These are phyloP conservation scores for Podospora australis DNA, from an alignment of 495 filamentous ascomycete genomes.

Conservation along the genomic window DNA sequence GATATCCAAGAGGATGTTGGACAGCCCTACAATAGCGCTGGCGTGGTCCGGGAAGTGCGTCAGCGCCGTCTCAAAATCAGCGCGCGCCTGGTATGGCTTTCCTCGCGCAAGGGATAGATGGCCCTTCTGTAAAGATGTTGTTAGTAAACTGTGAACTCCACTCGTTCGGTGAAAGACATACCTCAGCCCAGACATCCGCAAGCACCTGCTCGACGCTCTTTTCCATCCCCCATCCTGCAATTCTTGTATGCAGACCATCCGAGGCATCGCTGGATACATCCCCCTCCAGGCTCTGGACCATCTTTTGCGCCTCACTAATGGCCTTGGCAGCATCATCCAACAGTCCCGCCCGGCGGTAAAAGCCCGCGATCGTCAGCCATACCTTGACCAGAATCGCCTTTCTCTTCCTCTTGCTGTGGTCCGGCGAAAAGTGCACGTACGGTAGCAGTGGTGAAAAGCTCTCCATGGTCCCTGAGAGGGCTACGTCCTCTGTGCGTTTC, in stretches of 20 bases:
- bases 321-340: slow-evolving; percentile 72
- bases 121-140: slow-evolving; percentile 49
- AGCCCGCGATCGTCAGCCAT: slow-evolving; percentile 81
- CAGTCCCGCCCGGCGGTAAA: slow-evolving; percentile 77
- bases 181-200: slow-evolving; percentile 73
- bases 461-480: background rate
- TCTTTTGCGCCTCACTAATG: slow-evolving; percentile 69
- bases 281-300: slow-evolving; percentile 50
- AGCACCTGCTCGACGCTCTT: slow-evolving; percentile 74
- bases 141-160: no score
- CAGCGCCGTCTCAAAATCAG: slow-evolving; percentile 73
- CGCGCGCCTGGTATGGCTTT: slow-evolving; percentile 58
- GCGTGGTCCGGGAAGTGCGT: slow-evolving; percentile 68
- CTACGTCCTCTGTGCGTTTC: background rate
- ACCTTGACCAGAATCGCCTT: slow-evolving; percentile 63
- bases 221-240: slow-evolving; percentile 64
- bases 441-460: slow-evolving; percentile 30
- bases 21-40: slow-evolving; percentile 72
- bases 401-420: slow-evolving; percentile 50
- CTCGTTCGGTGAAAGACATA: slow-evolving; percentile 37
- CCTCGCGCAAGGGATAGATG: slow-evolving; percentile 56
- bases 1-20: slow-evolving; percentile 80
- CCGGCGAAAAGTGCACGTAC: slow-evolving; percentile 43
- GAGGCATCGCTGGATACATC: slow-evolving; percentile 48
- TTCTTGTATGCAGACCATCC: slow-evolving; percentile 41